These are phyloP conservation scores for Umbelopsis sp. DNA, from an alignment of 371 early-diverging fungal species.

Conservation along the genomic window DNA sequence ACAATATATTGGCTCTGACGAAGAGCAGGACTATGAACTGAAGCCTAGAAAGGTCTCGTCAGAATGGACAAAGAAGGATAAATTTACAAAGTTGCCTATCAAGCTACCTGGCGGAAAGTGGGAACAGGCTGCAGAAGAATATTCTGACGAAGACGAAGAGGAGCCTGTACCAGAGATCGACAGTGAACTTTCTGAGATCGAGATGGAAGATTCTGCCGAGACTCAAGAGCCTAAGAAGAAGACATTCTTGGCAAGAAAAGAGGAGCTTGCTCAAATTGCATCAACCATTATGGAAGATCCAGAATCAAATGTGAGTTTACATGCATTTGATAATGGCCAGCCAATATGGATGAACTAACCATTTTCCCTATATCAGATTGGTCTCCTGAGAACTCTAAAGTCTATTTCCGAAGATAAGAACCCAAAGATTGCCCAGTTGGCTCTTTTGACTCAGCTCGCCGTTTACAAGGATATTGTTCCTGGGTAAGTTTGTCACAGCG, in stretches of 20 bases:
- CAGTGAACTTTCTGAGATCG: conserved; percentile 28
- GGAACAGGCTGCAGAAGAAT: conserved; percentile 33
- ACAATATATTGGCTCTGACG: conserved; percentile 51
- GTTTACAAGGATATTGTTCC: conserved; percentile 94
- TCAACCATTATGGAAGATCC: conserved; percentile 79
- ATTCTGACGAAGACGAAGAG: conserved; percentile 30
- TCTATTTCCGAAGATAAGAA: conserved; percentile 59
- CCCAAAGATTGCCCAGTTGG: conserved; percentile 68
- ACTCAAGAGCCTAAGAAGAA: conserved; percentile 40
- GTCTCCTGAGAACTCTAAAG: conserved; percentile 65
- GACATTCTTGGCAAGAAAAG: conserved; percentile 69
- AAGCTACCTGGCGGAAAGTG: conserved; percentile 66
- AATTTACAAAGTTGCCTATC: conserved; percentile 61
- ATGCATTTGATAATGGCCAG: too few species aligned
- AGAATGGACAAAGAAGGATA: conserved; percentile 59
- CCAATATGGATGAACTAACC: background rate
- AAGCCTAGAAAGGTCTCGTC: conserved; percentile 55
- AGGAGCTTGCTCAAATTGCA: conserved; percentile 78
- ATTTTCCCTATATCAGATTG: conserved; percentile 43
- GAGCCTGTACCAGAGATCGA: conserved; percentile 25
- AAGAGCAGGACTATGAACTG: conserved; percentile 67
- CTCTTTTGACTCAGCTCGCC: conserved; percentile 84
- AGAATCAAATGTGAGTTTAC: conserved; percentile 63
- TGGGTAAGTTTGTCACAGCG: conserved; percentile 47
- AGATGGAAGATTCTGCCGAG: conserved; percentile 13